phyloP scores from a whole-genome alignment of 2,329 filamentous ascomycete species.

The Botrytis fabae region DNA sequence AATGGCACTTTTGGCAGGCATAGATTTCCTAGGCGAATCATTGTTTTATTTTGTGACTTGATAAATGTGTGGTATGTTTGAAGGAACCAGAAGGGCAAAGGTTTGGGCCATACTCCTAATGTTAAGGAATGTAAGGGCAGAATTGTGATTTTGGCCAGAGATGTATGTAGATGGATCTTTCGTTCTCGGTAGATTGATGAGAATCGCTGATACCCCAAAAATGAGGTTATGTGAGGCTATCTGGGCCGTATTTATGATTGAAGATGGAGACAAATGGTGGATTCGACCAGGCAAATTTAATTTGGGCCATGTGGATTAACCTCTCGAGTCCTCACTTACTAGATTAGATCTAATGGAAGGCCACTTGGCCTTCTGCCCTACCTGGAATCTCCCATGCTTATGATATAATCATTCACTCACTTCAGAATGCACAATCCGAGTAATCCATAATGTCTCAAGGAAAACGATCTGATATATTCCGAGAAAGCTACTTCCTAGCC shows the following conservation, averaged over 20 bases:
- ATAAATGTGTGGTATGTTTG: not conserved
- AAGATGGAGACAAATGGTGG: not conserved
- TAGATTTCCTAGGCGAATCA: not conserved
- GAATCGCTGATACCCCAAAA: not conserved
- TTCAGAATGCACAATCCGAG: not conserved
- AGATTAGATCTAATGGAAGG: not conserved
- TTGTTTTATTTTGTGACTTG: not conserved
- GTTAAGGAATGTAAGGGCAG: not conserved
- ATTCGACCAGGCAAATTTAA: not conserved
- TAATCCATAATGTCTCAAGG: constrained; percentile 11
- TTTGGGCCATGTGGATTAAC: not conserved
- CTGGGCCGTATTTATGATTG: not conserved
- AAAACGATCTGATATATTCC: constrained; percentile 25
- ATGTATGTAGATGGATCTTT: not conserved
- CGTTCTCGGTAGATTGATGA: not conserved
- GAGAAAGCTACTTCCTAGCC: constrained; percentile 23
- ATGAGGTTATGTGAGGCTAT: not conserved
- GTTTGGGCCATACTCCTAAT: not conserved
- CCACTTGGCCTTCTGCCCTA: not conserved
- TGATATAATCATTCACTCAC: constrained; percentile 16
- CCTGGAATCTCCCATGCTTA: not conserved
- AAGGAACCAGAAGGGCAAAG: not conserved
- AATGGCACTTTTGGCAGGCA: not conserved
- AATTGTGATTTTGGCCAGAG: not conserved
- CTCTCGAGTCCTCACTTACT: not conserved